Evolutionary conservation across 2,329 filamentous ascomycete genomes (phyloP).

Genomic region (Pseudocercospora fuligena): DNA sequence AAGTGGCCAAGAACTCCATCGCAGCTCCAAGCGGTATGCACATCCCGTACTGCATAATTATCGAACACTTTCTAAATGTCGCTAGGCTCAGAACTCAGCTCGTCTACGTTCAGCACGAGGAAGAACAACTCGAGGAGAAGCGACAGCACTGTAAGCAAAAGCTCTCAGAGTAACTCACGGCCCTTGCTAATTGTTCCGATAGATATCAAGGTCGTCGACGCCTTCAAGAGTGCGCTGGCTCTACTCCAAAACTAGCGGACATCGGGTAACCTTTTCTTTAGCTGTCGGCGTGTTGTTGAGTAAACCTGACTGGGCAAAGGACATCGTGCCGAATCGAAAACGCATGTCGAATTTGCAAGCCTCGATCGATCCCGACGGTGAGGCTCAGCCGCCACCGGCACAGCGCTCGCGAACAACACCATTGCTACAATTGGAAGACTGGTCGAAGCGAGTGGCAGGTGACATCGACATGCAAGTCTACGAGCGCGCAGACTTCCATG

Average conservation of each 20-base stretch:
- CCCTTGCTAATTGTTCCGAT: constrained; percentile 29
- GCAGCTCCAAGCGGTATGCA: constrained; percentile 73
- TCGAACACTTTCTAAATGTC: constrained; percentile 3
- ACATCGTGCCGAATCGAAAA: constrained; percentile 13
- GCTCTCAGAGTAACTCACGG: background rate
- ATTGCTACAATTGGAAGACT: constrained; percentile 7
- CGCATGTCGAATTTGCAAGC: constrained; percentile 6
- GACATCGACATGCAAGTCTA: constrained; percentile 17
- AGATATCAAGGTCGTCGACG: constrained; percentile 54
- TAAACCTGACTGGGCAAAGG: constrained; percentile 29
- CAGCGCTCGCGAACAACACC: background rate
- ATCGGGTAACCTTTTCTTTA: constrained; percentile 30
- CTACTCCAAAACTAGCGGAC: constrained; percentile 42
- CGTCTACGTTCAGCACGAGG: constrained; percentile 74
- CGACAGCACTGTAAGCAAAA: constrained; percentile 75
- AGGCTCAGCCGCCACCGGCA: background rate
- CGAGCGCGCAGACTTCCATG: constrained; percentile 21
- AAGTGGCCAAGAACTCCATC: constrained; percentile 72
- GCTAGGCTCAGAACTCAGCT: constrained; percentile 76
- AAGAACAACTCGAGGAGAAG: constrained; percentile 72
- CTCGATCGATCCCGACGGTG: background rate
- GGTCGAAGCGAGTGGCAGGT: background rate
- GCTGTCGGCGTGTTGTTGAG: constrained; percentile 28
- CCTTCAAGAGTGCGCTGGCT: constrained; percentile 55
- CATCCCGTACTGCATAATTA: background rate